Conservation (phyloP, 805 yeast genomes). For the Candida bentonensis region DNA sequence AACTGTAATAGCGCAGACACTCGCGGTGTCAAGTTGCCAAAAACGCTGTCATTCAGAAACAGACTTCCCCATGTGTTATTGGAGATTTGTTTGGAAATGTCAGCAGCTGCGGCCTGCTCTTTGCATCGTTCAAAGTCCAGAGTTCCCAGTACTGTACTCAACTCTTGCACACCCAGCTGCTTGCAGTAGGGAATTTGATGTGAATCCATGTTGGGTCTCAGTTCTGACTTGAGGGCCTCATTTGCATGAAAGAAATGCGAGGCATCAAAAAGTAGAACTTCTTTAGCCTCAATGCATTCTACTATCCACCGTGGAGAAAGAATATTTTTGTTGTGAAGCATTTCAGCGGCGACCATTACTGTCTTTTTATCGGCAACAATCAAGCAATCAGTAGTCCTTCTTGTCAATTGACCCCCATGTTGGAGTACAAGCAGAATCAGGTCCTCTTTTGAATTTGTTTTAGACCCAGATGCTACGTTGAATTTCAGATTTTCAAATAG, state of each 20-base stretch:
- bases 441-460: constrained; percentile 9
- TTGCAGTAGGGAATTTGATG: constrained; percentile 50
- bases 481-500: constrained; percentile 13
- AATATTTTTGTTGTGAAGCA: constrained; percentile 25
- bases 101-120: constrained; percentile 9
- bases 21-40: constrained; percentile 9
- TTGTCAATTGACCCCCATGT: constrained; percentile 19
- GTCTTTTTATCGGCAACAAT: constrained; percentile 14
- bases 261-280: constrained; percentile 45
- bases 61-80: constrained; percentile 11
- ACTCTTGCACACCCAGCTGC: constrained; percentile 15
- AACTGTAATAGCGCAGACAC: constrained; percentile 5
- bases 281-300: constrained; percentile 38
- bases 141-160: constrained; percentile 11
- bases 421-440: constrained; percentile 12
- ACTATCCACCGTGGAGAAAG: constrained; percentile 58
- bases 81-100: constrained; percentile 8
- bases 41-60: constrained; percentile 18
- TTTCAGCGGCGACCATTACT: constrained; percentile 7
- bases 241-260: constrained; percentile 35
- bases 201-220: constrained; percentile 32
- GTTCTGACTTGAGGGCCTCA: constrained; percentile 14
- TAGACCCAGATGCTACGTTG: constrained; percentile 16
- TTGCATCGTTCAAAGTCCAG: constrained; percentile 5
- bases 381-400: constrained; percentile 5